Conservation (phyloP, 2,329 filamentous ascomycete species). For the Geosmithia putterillii region DNA sequence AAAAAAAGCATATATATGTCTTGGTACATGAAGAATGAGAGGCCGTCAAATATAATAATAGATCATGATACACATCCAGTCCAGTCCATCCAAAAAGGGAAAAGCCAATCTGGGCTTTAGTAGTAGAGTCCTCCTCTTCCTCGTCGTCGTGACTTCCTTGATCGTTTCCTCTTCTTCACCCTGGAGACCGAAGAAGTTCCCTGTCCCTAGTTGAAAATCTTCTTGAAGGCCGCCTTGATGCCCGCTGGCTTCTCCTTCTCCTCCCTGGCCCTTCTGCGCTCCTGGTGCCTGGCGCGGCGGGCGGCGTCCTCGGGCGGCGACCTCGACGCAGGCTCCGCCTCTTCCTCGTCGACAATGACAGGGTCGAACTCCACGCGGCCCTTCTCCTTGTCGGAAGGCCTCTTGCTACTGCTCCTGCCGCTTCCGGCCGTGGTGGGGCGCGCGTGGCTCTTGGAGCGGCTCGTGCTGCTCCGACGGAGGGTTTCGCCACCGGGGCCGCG, state of each 20-base stretch:
- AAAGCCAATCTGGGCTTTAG: no score
- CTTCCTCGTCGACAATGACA: neutral
- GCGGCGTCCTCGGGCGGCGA: constrained; percentile 15
- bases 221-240: constrained; percentile 23
- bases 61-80: neutral
- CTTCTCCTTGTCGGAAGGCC: no score
- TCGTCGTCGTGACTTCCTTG: no score
- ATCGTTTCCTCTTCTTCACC: no score
- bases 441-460: constrained; percentile 14
- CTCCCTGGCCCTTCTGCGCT: constrained; percentile 16
- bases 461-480: constrained; percentile 8
- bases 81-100: no score
- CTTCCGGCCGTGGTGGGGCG: constrained; percentile 10
- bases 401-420: constrained; percentile 4
- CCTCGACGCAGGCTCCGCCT: neutral
- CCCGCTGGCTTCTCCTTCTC: constrained; percentile 16
- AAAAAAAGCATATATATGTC: no score
- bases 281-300: constrained; percentile 18
- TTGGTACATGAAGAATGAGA: neutral
- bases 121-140: no score
- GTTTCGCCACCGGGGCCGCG: constrained; percentile 1
- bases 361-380: constrained; percentile 1
- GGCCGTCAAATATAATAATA: neutral
- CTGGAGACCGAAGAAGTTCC: no score
- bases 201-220: constrained; percentile 14